Percentiles rank a stretch among this genome's conserved stretches.
phyloP scores from a whole-genome alignment of 1,284 basidiomycete species.

The Ganoderma sinense region DNA sequence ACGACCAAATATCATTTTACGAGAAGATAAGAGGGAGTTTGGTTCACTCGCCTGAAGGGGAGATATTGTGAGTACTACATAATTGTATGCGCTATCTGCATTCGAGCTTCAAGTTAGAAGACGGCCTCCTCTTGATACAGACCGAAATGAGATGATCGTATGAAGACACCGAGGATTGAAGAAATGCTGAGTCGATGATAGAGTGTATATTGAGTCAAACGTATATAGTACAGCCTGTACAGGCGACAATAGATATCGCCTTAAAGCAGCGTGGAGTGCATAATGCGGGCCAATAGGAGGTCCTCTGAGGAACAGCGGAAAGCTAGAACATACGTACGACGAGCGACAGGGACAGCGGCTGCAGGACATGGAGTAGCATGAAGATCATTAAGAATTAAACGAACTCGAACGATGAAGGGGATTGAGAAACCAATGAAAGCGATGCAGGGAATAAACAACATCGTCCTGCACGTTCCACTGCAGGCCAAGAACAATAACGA shows the following conservation, averaged over 20 bases:
- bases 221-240: background rate
- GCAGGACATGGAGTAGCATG: constrained; percentile 16
- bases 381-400: constrained; percentile 3
- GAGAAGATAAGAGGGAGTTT: no score
- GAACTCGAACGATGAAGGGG: constrained; percentile 1
- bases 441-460: constrained; percentile 13
- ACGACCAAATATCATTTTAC: no score
- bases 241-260: constrained; percentile 23
- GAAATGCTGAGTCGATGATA: background rate
- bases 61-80: background rate
- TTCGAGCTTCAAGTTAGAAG: background rate
- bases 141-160: background rate
- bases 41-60: background rate
- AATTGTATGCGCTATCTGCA: background rate
- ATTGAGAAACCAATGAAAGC: background rate
- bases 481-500: background rate
- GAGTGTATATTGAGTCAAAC: background rate
- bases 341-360: constrained; percentile 15
- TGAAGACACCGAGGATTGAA: background rate
- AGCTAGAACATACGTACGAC: constrained; percentile 3
- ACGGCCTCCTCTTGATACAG: background rate
- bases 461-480: background rate
- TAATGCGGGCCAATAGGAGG: constrained; percentile 6
- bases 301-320: constrained; percentile 5
- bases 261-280: constrained; percentile 23